Conservation (phyloP, 306 rosid species). For the Acacia acuminata region DNA sequence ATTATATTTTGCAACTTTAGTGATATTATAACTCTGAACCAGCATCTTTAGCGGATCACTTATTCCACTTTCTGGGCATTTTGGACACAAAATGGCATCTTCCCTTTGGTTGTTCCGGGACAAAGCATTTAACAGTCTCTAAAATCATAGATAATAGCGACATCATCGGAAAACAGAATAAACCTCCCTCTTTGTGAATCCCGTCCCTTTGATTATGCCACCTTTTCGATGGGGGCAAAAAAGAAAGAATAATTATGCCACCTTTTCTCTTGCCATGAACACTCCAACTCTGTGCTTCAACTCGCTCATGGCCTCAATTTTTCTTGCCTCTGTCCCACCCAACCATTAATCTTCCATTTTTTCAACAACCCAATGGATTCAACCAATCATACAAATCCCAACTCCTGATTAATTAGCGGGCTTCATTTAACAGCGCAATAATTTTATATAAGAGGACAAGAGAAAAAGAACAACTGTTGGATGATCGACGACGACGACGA, state of each 20-base stretch:
- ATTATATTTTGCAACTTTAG: background rate
- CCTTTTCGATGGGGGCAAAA: no score
- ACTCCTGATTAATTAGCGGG: conserved; percentile 7
- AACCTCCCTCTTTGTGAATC: background rate
- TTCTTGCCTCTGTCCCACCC: background rate
- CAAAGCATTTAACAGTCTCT: conserved; percentile 5
- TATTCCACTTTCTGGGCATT: conserved; percentile 20
- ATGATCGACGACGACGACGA: background rate
- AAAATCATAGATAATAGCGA: background rate
- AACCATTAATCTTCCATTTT: background rate
- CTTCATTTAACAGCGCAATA: no score
- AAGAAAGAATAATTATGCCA: conserved; percentile 16
- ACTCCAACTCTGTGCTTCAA: background rate
- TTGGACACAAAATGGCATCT: conserved; percentile 31
- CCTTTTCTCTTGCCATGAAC: conserved; percentile 16
- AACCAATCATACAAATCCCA: background rate
- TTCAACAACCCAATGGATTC: background rate
- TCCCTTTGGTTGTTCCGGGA: background rate
- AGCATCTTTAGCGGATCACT: conserved; percentile 24
- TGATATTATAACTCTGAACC: background rate
- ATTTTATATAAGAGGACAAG: background rate
- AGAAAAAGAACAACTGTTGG: conserved; percentile 4
- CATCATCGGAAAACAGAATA: background rate
- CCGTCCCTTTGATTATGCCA: conserved; percentile 30
- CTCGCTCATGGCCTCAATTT: background rate